Evolutionary conservation across 495 filamentous ascomycete genomes (phyloP).

Genomic region (Xylaria bambusicola): DNA sequence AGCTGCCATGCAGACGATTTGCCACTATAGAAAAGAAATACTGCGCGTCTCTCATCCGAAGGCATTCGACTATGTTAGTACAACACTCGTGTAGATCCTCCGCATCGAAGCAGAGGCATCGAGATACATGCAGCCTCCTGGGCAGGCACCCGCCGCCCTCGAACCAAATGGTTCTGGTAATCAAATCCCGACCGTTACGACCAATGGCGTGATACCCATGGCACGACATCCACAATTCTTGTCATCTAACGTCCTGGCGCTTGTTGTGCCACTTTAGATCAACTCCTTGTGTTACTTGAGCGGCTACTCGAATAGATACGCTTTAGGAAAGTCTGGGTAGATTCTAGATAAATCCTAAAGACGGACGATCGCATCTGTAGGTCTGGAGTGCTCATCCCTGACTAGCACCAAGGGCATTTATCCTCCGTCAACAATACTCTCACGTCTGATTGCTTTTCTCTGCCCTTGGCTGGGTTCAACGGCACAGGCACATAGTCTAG

Average conservation of each 20-base stretch:
- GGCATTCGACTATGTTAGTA: background rate
- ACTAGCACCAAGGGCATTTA: too few relatives aligned
- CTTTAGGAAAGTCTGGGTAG: too few relatives aligned
- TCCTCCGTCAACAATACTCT: conserved; percentile 8
- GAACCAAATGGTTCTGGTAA: background rate
- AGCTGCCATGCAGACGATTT: background rate
- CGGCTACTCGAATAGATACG: background rate
- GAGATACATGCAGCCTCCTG: background rate
- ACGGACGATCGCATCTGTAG: too few relatives aligned
- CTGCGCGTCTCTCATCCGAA: background rate
- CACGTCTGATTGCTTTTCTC: conserved; percentile 13
- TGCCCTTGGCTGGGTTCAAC: background rate
- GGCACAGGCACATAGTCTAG: too few relatives aligned
- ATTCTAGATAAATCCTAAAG: too few relatives aligned
- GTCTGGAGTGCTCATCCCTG: too few relatives aligned
- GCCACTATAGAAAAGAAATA: conserved; percentile 5
- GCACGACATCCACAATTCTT: background rate
- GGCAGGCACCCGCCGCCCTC: background rate
- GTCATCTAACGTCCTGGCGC: background rate
- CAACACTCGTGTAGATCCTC: background rate
- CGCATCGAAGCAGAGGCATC: background rate
- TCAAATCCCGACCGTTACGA: conserved; percentile 10
- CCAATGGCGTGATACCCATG: background rate
- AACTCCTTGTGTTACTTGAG: background rate
- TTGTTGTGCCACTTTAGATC: background rate